phyloP scores from a whole-genome alignment of 2,329 filamentous ascomycete genomes.

The Endoconidiophora polonica region DNA sequence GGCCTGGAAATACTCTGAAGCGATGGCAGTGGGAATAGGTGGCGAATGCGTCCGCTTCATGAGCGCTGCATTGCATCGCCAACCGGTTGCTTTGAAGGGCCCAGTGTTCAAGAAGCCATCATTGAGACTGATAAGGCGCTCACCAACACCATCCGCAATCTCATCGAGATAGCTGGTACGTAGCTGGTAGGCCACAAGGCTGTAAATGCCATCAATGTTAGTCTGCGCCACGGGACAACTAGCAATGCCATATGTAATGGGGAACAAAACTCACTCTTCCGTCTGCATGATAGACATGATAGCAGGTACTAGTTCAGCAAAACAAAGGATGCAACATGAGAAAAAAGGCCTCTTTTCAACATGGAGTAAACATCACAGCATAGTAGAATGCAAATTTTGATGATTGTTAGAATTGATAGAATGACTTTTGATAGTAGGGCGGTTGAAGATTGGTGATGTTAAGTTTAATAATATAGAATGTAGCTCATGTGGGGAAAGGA shows the following conservation, averaged over 20 bases:
- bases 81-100: slow-evolving; percentile 69
- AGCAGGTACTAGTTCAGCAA: neutral
- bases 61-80: slow-evolving; percentile 56
- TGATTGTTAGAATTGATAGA: no score
- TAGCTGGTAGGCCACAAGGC: slow-evolving; percentile 68
- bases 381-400: no score
- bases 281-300: slow-evolving; percentile 11
- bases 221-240: neutral
- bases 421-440: no score
- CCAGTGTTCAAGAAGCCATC: slow-evolving; percentile 63
- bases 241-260: neutral
- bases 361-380: no score
- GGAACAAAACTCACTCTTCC: slow-evolving; percentile 10
- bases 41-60: slow-evolving; percentile 74
- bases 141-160: slow-evolving; percentile 69
- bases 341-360: no score
- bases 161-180: slow-evolving; percentile 65
- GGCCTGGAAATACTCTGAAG: slow-evolving; percentile 69
- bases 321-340: neutral
- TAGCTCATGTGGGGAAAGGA: no score
- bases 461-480: no score
- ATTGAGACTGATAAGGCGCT: slow-evolving; percentile 68
- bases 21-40: slow-evolving; percentile 66
- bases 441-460: no score
- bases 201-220: slow-evolving; percentile 19